Percentiles rank a stretch among this genome's conserved stretches.
Evolutionary conservation across 2,329 filamentous ascomycete species (phyloP).

Genomic region (Neonectria magnoliae): DNA sequence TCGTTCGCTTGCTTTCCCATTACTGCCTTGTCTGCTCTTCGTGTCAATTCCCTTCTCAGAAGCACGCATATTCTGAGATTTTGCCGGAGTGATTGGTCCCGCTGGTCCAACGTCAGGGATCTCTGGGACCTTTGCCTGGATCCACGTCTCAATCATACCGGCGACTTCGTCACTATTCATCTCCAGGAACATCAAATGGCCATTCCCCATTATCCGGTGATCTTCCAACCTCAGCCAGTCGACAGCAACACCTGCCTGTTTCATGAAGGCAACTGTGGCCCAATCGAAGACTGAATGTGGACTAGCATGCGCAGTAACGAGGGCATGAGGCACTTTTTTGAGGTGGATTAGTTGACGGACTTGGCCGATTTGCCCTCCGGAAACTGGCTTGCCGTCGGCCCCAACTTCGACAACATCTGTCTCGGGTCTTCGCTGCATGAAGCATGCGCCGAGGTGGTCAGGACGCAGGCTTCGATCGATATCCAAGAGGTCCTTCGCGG

Average conservation of each 20-base stretch:
- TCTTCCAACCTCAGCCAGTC: slow-evolving; percentile 57
- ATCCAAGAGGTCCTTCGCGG: slow-evolving; percentile 28
- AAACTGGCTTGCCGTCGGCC: not conserved
- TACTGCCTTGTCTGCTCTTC: not conserved
- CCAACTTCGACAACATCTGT: slow-evolving; percentile 12
- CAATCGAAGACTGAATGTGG: slow-evolving; percentile 66
- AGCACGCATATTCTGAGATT: not conserved
- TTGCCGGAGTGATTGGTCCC: slow-evolving; percentile 8
- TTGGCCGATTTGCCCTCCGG: not conserved
- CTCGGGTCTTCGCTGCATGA: slow-evolving; percentile 32
- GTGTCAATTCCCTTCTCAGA: not conserved
- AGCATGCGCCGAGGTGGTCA: slow-evolving; percentile 32
- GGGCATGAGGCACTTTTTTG: slow-evolving; percentile 55
- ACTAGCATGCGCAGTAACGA: slow-evolving; percentile 63
- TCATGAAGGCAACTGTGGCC: slow-evolving; percentile 62
- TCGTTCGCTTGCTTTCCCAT: not conserved
- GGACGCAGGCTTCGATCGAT: slow-evolving; percentile 16
- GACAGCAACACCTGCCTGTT: slow-evolving; percentile 59
- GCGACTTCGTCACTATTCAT: slow-evolving; percentile 59
- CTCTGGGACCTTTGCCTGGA: slow-evolving; percentile 29
- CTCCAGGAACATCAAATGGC: slow-evolving; percentile 65
- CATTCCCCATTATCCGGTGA: slow-evolving; percentile 61
- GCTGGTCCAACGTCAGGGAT: not conserved
- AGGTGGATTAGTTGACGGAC: slow-evolving; percentile 59
- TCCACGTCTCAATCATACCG: slow-evolving; percentile 51